Conservation (phyloP, 148 eudicot genomes). For the Rhododendron ovatum region DNA sequence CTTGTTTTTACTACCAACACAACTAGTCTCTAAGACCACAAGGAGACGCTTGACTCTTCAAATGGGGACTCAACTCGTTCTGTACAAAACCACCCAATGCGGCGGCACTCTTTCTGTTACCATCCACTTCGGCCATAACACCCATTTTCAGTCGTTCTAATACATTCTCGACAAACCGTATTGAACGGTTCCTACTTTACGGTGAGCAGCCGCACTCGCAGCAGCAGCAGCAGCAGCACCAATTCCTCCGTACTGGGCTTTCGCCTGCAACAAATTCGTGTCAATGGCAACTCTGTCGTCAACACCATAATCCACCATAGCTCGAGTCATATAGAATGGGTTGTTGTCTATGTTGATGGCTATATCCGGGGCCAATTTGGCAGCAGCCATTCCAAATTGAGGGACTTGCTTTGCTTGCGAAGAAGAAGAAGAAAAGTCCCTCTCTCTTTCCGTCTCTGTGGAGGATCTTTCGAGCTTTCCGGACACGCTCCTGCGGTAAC, state of each 20-base stretch:
- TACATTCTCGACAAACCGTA: slow-evolving; percentile 37
- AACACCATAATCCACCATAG: slow-evolving; percentile 23
- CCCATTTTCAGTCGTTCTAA: not conserved
- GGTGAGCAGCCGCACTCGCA: slow-evolving; percentile 23
- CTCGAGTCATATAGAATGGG: slow-evolving; percentile 36
- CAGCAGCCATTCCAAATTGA: slow-evolving; percentile 13
- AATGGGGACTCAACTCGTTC: not conserved
- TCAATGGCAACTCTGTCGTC: slow-evolving; percentile 33
- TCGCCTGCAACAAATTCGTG: slow-evolving; percentile 36
- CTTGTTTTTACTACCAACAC: not conserved
- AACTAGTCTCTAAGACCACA: not conserved
- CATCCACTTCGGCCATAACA: not conserved
- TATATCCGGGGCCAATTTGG: slow-evolving; percentile 38
- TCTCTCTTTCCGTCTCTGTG: slow-evolving; percentile 8
- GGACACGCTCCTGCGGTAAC: slow-evolving; percentile 21
- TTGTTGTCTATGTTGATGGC: slow-evolving; percentile 41
- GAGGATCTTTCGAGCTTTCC: slow-evolving; percentile 22
- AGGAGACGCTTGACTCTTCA: not conserved
- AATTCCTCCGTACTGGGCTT: slow-evolving; percentile 35
- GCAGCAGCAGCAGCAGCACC: slow-evolving; percentile 20
- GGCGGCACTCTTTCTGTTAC: not conserved
- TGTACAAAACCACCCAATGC: slow-evolving; percentile 5
- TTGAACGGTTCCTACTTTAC: slow-evolving; percentile 28
- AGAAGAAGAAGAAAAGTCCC: slow-evolving; percentile 11
- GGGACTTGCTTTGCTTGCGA: slow-evolving; percentile 23